Percentiles rank a stretch among this genome's conserved stretches.
Conservation (phyloP, 169 alveolate species). For the Miamiensis avidus region DNA sequence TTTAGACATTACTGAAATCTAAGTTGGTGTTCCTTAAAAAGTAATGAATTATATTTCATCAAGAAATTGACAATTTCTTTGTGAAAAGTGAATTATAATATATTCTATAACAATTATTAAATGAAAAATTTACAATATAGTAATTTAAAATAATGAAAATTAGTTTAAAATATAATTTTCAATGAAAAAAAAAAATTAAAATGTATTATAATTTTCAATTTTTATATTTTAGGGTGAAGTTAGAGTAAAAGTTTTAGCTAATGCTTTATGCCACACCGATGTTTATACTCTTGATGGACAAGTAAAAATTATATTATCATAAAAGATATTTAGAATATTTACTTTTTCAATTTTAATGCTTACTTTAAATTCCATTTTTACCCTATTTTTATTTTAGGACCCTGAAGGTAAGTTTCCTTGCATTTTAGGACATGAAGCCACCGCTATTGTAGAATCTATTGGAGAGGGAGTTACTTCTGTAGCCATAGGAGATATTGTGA, state of each 20-base stretch:
- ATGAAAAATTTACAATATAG: background rate
- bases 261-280: constrained; percentile 89
- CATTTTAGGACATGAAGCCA: constrained; percentile 89
- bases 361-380: too few relatives aligned
- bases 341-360: background rate
- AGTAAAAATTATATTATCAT: background rate
- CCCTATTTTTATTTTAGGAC: constrained; percentile 39
- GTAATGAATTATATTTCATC: too few relatives aligned
- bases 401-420: constrained; percentile 86
- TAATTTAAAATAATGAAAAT: too few relatives aligned
- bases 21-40: constrained; percentile 79
- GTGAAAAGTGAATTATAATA: too few relatives aligned
- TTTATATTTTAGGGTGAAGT: constrained; percentile 68
- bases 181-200: too few relatives aligned
- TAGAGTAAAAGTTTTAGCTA: constrained; percentile 65
- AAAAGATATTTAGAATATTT: background rate
- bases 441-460: constrained; percentile 86
- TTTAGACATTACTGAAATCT: constrained; percentile 59
- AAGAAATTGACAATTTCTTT: too few relatives aligned
- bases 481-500: constrained; percentile 84
- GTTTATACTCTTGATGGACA: constrained; percentile 77
- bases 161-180: too few relatives aligned
- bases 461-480: constrained; percentile 88
- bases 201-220: too few relatives aligned
- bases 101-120: background rate